Conservation (phyloP, 176 grass and related monocot species). For the Avena atlantica region DNA sequence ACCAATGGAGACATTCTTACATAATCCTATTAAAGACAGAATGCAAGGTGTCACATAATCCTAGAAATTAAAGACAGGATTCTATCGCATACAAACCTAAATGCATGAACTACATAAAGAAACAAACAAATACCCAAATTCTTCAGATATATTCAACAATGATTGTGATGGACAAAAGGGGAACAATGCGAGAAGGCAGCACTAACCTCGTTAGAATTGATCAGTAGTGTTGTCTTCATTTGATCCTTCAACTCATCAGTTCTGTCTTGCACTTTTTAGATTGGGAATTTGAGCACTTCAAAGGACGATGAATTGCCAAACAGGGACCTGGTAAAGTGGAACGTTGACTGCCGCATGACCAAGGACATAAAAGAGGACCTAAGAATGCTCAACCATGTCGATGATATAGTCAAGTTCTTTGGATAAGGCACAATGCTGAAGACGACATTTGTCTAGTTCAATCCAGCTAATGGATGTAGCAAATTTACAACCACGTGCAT, state of each 20-base stretch:
- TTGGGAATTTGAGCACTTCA: slow-evolving; percentile 88
- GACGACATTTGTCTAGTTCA: slow-evolving; percentile 81
- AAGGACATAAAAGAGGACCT: slow-evolving; percentile 80
- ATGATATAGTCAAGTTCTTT: slow-evolving; percentile 64
- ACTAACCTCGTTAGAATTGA: slow-evolving; percentile 83
- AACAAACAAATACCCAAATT: slow-evolving; percentile 3
- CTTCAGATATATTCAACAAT: not conserved
- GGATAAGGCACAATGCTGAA: slow-evolving; percentile 89
- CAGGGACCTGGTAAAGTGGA: slow-evolving; percentile 74
- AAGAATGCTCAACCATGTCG: slow-evolving; percentile 84
- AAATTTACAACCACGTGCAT: slow-evolving; percentile 70
- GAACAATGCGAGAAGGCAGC: slow-evolving; percentile 25
- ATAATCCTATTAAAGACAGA: not conserved
- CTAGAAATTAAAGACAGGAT: not conserved
- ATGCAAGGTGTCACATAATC: not conserved
- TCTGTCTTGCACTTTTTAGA: slow-evolving; percentile 86
- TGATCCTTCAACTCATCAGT: slow-evolving; percentile 81
- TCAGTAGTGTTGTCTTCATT: slow-evolving; percentile 80
- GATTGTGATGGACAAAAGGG: not conserved
- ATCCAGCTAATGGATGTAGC: slow-evolving; percentile 67
- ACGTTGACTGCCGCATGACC: slow-evolving; percentile 73
- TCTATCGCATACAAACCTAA: too few relatives aligned
- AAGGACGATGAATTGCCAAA: slow-evolving; percentile 93
- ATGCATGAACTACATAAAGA: not conserved
- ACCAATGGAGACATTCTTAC: not conserved